Conservation (phyloP, 2,329 filamentous ascomycete species). For the Daldinia eschscholtzii region DNA sequence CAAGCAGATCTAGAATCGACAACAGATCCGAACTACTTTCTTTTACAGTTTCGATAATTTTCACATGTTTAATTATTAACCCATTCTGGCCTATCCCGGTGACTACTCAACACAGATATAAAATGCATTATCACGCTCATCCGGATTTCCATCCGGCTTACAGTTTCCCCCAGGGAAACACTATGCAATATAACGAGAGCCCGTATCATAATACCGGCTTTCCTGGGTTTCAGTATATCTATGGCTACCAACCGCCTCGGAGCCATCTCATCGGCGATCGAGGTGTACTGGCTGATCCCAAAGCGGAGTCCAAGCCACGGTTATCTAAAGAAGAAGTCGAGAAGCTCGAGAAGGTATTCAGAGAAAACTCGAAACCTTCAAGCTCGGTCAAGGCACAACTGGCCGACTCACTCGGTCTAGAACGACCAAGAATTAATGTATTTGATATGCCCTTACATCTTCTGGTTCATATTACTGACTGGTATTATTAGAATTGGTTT, state of each 20-base stretch:
- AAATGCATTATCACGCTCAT: constrained; percentile 50
- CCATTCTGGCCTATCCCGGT: constrained; percentile 14
- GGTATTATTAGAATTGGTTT: constrained; percentile 72
- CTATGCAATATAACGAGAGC: constrained; percentile 47
- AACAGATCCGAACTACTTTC: constrained; percentile 12
- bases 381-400: constrained; percentile 72
- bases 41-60: constrained; percentile 10
- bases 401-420: constrained; percentile 72
- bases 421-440: constrained; percentile 74
- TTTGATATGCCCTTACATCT: constrained; percentile 45
- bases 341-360: constrained; percentile 71
- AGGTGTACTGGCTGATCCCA: constrained; percentile 47
- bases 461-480: constrained; percentile 39
- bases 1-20: constrained; percentile 5
- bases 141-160: constrained; percentile 47
- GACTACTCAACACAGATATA: constrained; percentile 44
- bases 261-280: constrained; percentile 47
- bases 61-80: constrained; percentile 11
- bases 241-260: constrained; percentile 48
- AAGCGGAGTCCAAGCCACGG: constrained; percentile 64
- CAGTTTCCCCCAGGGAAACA: constrained; percentile 44
- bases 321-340: constrained; percentile 83
- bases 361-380: constrained; percentile 74
- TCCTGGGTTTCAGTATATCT: constrained; percentile 50
- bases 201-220: constrained; percentile 45